Evolutionary conservation across 495 filamentous ascomycete genomes (phyloP).

Genomic region (Hypomontagnella submonticulosa): DNA sequence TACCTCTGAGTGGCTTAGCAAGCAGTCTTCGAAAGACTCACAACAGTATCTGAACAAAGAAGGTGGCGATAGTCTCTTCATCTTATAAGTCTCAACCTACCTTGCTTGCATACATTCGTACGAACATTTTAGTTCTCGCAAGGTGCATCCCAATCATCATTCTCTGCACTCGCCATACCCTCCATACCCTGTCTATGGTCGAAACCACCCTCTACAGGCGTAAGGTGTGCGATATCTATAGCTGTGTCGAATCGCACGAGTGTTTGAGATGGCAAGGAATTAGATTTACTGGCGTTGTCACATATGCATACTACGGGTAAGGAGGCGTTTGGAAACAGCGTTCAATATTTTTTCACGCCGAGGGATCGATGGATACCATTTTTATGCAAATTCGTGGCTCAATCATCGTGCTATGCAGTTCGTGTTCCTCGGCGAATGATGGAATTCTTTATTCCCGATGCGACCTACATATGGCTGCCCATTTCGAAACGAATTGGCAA

Average conservation of each 20-base stretch:
- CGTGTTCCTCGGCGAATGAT: too few species aligned
- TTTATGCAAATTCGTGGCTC: too few species aligned
- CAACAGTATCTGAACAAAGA: background rate
- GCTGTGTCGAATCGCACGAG: background rate
- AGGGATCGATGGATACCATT: conserved; percentile 25
- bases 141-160: background rate
- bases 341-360: conserved; percentile 11
- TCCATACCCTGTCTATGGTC: background rate
- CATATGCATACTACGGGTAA: conserved; percentile 16
- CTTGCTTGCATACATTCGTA: too few species aligned
- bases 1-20: background rate
- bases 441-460: too few species aligned
- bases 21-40: background rate
- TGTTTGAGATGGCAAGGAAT: conserved; percentile 4
- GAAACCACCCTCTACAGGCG: background rate
- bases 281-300: conserved; percentile 5
- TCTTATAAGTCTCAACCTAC: too few species aligned
- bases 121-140: background rate
- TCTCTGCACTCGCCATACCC: background rate
- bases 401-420: too few species aligned
- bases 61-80: too few species aligned
- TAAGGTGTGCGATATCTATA: background rate
- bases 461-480: too few species aligned
- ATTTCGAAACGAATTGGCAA: too few species aligned
- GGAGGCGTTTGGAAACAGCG: conserved; percentile 19